Conservation (phyloP, 2,329 filamentous ascomycete species). For the Diplodia scrobiculata region DNA sequence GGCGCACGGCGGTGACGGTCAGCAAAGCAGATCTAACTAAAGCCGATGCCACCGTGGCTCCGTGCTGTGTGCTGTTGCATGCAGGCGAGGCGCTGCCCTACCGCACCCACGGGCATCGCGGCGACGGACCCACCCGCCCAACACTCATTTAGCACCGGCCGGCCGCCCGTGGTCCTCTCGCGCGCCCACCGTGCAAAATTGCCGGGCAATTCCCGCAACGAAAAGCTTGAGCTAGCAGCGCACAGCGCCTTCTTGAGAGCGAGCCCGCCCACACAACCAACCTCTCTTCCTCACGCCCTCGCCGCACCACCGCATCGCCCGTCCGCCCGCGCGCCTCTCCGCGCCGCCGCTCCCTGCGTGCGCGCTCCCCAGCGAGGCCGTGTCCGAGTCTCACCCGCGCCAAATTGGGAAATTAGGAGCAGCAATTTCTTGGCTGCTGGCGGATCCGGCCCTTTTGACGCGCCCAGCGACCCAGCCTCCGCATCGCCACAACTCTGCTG, state of each 20-base stretch:
- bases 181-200: slow-evolving; percentile 15
- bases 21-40: slow-evolving; percentile 22
- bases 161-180: slow-evolving; percentile 12
- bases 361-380: slow-evolving; percentile 1
- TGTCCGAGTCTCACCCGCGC: slow-evolving; percentile 5
- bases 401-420: slow-evolving; percentile 13
- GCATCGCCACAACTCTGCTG: slow-evolving; percentile 41
- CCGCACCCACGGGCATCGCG: background rate
- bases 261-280: slow-evolving; percentile 9
- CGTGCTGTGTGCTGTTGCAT: slow-evolving; percentile 12
- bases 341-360: slow-evolving; percentile 22
- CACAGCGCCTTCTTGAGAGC: slow-evolving; percentile 19
- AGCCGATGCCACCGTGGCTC: slow-evolving; percentile 11
- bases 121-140: slow-evolving; percentile 1
- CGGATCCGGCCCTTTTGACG: slow-evolving; percentile 26
- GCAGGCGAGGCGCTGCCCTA: background rate
- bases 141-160: slow-evolving; percentile 24
- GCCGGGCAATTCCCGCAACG: slow-evolving; percentile 27
- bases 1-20: slow-evolving; percentile 11
- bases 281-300: background rate
- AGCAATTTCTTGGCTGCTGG: slow-evolving; percentile 10
- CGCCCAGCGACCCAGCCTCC: slow-evolving; percentile 33
- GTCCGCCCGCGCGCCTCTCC: slow-evolving; percentile 25
- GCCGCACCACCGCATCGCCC: slow-evolving; percentile 5
- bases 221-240: slow-evolving; percentile 27